Base-by-base conservation (phyloP, 192 early-diverging fungal genomes). In the Funneliformis geosporum region DNA sequence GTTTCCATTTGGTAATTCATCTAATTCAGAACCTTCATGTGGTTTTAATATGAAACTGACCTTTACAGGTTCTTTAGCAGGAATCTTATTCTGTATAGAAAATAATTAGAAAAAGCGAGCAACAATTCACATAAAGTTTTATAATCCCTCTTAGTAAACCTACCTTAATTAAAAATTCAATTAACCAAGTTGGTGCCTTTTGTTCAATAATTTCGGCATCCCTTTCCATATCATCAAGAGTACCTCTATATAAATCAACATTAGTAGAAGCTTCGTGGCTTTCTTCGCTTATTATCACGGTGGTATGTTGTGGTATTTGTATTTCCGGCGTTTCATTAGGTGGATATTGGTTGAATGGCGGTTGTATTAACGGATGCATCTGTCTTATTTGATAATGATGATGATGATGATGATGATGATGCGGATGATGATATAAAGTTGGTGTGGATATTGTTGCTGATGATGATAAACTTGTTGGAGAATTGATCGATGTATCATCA, bases 151-250 rank as follows among this genome's bases (percentile, higher is more conserved):
- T 16, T 59, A 61, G 5, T 7, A 82, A 39, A 88, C 84, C 39
- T 81, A 85, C 86, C 55, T 87, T 85, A 27, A 96, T 86, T 43
- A 98, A 80, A 73, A 93, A 92, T n/a, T 95, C 93, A 1, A 91
- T 82, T 42, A 98, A 82, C 98, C 98, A 99, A 25, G 85, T 80
- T 1, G 96, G 98, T 46, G 96, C 89, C 14, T 88, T 87, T 71
- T 93, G 85, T 46, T 94, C 88, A 71, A 98, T 79, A 8, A 82
- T 66, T 14, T 83, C 82, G 46, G 82, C 82, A 60, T 89, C 89
- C 9, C 83, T 76, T 3, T 71, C 91, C 61, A 86, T 47, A 0
- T 88, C 82, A 1, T 83, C 90, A 0, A 94, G 85, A 23, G 88
- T 91, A 43, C 92, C 91, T 33, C 92, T 87, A 78, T 93, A 95